These are phyloP conservation scores for Stephania yunnanensis DNA, from an alignment of 164 flowering plant genomes.

Conservation along the genomic window DNA sequence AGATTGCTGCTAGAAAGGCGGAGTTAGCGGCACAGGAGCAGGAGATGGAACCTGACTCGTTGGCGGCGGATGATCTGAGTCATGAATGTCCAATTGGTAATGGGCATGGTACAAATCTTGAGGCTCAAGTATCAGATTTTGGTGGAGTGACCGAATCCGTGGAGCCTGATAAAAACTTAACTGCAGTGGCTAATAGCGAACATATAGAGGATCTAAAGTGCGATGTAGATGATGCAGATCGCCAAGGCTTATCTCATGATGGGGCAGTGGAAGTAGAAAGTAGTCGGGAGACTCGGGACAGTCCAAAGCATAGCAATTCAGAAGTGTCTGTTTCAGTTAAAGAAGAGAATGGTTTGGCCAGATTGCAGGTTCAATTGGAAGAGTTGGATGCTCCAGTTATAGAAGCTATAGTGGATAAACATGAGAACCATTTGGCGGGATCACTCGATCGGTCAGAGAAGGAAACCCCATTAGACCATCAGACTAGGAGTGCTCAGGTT, in stretches of 20 bases:
- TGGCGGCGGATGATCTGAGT: slow-evolving; percentile 17
- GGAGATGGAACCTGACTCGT: slow-evolving; percentile 24
- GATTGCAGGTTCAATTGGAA: slow-evolving; percentile 5
- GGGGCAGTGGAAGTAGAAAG: slow-evolving; percentile 22
- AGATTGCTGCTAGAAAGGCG: slow-evolving; percentile 63
- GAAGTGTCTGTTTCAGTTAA: slow-evolving; percentile 24
- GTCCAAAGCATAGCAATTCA: slow-evolving; percentile 12
- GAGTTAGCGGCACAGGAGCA: slow-evolving; percentile 52
- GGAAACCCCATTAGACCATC: slow-evolving; percentile 11
- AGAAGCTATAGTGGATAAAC: slow-evolving; percentile 6
- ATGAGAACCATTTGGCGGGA: neutral
- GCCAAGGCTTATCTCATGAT: slow-evolving; percentile 23
- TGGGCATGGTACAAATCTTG: slow-evolving; percentile 13
- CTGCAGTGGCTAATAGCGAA: slow-evolving; percentile 12
- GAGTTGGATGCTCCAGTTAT: neutral
- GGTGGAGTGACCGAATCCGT: slow-evolving; percentile 23
- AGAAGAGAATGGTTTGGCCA: slow-evolving; percentile 19
- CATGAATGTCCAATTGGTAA: slow-evolving; percentile 18
- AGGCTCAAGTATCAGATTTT: slow-evolving; percentile 15
- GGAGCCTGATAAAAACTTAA: slow-evolving; percentile 18
- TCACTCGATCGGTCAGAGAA: neutral
- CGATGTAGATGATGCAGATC: slow-evolving; percentile 19
- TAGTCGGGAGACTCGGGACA: slow-evolving; percentile 12
- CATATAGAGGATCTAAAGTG: slow-evolving; percentile 21
- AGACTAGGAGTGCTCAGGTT: slow-evolving; percentile 12